phyloP scores from a whole-genome alignment of 176 grass and related monocot genomes.

The Cymbopogon citratus region DNA sequence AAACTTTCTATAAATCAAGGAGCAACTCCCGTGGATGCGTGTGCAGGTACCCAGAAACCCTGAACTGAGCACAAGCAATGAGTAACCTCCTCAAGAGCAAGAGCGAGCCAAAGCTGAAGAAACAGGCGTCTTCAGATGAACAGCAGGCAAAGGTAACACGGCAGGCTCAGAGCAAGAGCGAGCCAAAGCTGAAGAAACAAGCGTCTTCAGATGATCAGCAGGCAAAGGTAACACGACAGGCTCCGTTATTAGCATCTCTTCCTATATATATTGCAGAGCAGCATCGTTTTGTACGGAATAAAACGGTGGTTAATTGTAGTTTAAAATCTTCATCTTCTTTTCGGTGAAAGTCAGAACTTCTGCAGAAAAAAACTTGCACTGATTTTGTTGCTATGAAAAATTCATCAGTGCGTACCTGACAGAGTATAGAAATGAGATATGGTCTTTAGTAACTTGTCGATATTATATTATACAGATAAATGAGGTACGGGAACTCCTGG shows the following conservation, averaged over 20 bases:
- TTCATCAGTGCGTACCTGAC: neutral
- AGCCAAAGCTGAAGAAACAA: neutral
- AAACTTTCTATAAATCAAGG: too few relatives aligned
- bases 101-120: neutral
- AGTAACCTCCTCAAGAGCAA: neutral
- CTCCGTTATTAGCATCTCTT: too few relatives aligned
- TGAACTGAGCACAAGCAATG: neutral
- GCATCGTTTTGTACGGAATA: too few relatives aligned
- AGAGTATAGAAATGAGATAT: neutral
- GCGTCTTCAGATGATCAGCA: neutral
- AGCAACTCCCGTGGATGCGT: too few relatives aligned
- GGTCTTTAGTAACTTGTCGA: neutral
- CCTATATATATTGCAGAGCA: too few relatives aligned
- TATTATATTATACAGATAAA: constrained; percentile 21
- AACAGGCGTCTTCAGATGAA: neutral
- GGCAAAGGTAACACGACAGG: neutral
- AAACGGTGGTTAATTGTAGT: too few relatives aligned
- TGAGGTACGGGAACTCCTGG: constrained; percentile 34
- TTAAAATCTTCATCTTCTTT: neutral
- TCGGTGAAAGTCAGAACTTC: neutral
- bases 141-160: neutral
- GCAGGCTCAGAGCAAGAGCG: neutral
- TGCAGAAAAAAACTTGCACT: neutral
- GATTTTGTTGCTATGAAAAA: neutral
- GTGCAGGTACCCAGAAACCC: too few relatives aligned